A percentile compares a stretch with the other conserved stretches of the same genome.
These are phyloP conservation scores for Neltuma alba DNA, from an alignment of 306 rosid species.

Conservation along the genomic window DNA sequence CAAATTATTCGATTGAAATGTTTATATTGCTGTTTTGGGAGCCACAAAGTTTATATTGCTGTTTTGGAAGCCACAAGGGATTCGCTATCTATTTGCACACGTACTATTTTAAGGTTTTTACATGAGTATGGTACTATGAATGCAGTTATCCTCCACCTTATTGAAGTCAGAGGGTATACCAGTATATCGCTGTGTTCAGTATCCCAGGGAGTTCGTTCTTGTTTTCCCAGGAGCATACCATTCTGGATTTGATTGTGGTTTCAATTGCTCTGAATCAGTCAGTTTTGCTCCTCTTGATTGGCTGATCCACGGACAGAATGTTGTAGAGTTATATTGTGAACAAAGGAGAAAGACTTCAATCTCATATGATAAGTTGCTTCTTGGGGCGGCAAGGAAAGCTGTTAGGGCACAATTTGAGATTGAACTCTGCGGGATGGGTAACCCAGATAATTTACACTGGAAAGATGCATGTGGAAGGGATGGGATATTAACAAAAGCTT, in stretches of 20 bases:
- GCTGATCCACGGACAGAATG: slow-evolving; percentile 78
- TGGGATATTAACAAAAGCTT: slow-evolving; percentile 59
- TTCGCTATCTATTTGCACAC: not conserved
- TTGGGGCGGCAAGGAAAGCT: slow-evolving; percentile 81
- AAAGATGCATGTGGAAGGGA: slow-evolving; percentile 54
- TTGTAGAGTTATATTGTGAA: slow-evolving; percentile 59
- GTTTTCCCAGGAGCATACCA: slow-evolving; percentile 75
- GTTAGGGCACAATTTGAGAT: slow-evolving; percentile 78
- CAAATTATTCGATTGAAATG: slow-evolving; percentile 16
- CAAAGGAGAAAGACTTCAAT: slow-evolving; percentile 64
- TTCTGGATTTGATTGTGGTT: slow-evolving; percentile 87
- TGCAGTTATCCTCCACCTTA: slow-evolving; percentile 57
- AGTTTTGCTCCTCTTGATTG: slow-evolving; percentile 84
- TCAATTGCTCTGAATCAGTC: slow-evolving; percentile 72
- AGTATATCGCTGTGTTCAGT: slow-evolving; percentile 76
- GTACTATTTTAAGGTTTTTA: slow-evolving; percentile 31
- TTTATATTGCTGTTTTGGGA: slow-evolving; percentile 9
- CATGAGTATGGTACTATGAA: slow-evolving; percentile 52
- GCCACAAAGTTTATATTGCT: slow-evolving; percentile 9
- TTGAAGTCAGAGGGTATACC: slow-evolving; percentile 74
- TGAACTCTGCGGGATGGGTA: slow-evolving; percentile 45
- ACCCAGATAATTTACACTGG: slow-evolving; percentile 48
- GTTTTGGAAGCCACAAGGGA: slow-evolving; percentile 5
- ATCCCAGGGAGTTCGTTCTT: slow-evolving; percentile 78
- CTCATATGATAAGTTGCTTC: slow-evolving; percentile 78